Percentiles rank a stretch among this genome's conserved stretches.
Evolutionary conservation across 1,284 basidiomycete genomes (phyloP).

Genomic region (Ceratobasidium sp.): DNA sequence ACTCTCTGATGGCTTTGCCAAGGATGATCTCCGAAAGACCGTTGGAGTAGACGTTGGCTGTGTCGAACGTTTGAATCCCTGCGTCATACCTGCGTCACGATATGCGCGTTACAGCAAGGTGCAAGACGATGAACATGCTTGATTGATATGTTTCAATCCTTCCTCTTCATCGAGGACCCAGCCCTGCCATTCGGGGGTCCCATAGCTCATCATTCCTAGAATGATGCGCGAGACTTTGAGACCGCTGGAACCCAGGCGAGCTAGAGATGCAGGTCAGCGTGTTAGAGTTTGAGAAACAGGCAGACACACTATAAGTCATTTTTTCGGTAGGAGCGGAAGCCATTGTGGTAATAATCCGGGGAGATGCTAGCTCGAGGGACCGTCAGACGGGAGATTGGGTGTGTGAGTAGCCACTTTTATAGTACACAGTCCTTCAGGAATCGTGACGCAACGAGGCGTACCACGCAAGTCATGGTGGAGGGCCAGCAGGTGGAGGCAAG

Average conservation of each 20-base stretch:
- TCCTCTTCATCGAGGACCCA: constrained; percentile 55
- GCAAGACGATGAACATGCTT: neutral
- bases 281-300: neutral
- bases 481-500: neutral
- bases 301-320: constrained; percentile 32
- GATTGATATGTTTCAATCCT: constrained; percentile 51
- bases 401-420: neutral
- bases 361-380: neutral
- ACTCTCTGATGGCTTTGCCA: constrained; percentile 52
- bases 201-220: constrained; percentile 54
- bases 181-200: constrained; percentile 47
- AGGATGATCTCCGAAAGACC: constrained; percentile 49
- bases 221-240: constrained; percentile 54
- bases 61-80: constrained; percentile 67
- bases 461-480: neutral
- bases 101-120: constrained; percentile 53
- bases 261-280: constrained; percentile 43
- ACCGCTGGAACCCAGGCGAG: constrained; percentile 52
- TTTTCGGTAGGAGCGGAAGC: constrained; percentile 16
- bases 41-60: constrained; percentile 56
- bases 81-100: constrained; percentile 57
- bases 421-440: neutral
- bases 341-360: neutral
- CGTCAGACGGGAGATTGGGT: neutral
- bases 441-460: neutral